phyloP scores from a whole-genome alignment of 2,329 filamentous ascomycete species.

The Colletotrichum musicola region DNA sequence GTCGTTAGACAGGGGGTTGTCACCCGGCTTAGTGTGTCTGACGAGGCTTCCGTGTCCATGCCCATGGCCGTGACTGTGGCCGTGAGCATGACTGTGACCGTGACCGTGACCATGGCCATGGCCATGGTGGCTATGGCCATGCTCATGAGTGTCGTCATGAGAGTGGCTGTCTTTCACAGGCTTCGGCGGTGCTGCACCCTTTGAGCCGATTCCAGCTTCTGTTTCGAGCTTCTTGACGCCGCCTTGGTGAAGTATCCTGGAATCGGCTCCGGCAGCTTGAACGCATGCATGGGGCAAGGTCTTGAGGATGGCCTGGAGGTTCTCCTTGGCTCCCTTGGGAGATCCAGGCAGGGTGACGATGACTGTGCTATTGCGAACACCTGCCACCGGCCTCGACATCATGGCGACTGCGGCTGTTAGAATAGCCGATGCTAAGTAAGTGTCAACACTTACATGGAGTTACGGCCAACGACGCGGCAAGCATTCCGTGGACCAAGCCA shows the following conservation, averaged over 20 bases:
- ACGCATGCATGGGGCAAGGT: constrained; percentile 95
- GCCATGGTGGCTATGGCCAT: constrained; percentile 57
- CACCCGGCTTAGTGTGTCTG: constrained; percentile 77
- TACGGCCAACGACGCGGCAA: constrained; percentile 83
- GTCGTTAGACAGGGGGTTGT: constrained; percentile 71
- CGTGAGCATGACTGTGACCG: constrained; percentile 65
- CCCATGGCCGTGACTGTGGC: constrained; percentile 67
- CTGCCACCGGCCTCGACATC: constrained; percentile 95
- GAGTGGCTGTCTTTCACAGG: constrained; percentile 69
- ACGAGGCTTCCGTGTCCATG: constrained; percentile 76
- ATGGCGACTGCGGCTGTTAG: constrained; percentile 78
- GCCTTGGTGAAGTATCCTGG: constrained; percentile 81
- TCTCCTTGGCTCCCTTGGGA: constrained; percentile 94
- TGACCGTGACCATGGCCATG: constrained; percentile 61
- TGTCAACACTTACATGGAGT: constrained; percentile 82
- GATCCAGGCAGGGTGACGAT: constrained; percentile 94
- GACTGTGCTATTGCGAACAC: constrained; percentile 83
- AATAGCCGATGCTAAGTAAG: neutral
- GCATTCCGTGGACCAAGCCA: constrained; percentile 95
- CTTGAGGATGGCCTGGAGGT: constrained; percentile 88
- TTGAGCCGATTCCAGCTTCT: constrained; percentile 75
- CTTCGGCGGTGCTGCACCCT: constrained; percentile 12
- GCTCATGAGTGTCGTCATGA: constrained; percentile 60
- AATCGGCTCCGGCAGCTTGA: constrained; percentile 87
- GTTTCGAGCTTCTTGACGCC: constrained; percentile 86